Percentiles rank a stretch among this genome's conserved stretches.
Conservation (phyloP, 2,329 filamentous ascomycete genomes). For the Pseudohalonectria lignicola region DNA sequence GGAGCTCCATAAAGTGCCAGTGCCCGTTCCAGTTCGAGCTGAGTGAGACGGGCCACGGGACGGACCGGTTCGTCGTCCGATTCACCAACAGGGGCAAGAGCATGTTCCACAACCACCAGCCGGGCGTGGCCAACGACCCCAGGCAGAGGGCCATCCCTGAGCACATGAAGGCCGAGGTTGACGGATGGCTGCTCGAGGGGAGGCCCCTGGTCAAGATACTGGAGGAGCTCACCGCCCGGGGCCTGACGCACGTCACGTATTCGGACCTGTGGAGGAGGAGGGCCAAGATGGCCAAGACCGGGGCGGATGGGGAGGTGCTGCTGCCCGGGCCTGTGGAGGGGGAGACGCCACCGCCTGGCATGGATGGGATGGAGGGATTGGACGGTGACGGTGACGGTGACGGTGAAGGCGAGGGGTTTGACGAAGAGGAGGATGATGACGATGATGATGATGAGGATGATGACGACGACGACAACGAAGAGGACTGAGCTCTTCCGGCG, state of each 20-base stretch:
- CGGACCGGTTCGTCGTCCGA: conserved; percentile 23
- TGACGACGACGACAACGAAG: too few relatives aligned
- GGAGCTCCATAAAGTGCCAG: conserved; percentile 21
- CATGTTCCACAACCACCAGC: conserved; percentile 21
- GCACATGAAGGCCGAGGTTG: conserved; percentile 19
- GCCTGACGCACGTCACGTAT: conserved; percentile 22
- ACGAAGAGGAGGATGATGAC: too few relatives aligned
- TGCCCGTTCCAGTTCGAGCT: conserved; percentile 25
- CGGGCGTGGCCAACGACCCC: conserved; percentile 22
- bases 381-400: too few relatives aligned
- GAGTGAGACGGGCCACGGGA: conserved; percentile 20
- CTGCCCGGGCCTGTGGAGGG: background rate
- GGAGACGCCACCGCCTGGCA: too few relatives aligned
- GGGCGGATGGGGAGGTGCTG: background rate
- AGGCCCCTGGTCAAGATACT: conserved; percentile 22
- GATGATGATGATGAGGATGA: too few relatives aligned
- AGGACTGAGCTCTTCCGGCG: too few relatives aligned
- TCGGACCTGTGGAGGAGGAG: conserved; percentile 19
- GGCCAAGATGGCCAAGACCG: background rate
- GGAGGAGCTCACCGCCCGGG: conserved; percentile 19
- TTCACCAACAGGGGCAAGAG: conserved; percentile 23
- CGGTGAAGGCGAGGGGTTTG: too few relatives aligned
- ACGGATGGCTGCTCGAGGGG: conserved; percentile 19
- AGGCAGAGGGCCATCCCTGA: conserved; percentile 20
- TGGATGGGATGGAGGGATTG: too few relatives aligned